These are phyloP conservation scores for Peniophora sp. DNA, from an alignment of 1,284 basidiomycete species.

Conservation along the genomic window DNA sequence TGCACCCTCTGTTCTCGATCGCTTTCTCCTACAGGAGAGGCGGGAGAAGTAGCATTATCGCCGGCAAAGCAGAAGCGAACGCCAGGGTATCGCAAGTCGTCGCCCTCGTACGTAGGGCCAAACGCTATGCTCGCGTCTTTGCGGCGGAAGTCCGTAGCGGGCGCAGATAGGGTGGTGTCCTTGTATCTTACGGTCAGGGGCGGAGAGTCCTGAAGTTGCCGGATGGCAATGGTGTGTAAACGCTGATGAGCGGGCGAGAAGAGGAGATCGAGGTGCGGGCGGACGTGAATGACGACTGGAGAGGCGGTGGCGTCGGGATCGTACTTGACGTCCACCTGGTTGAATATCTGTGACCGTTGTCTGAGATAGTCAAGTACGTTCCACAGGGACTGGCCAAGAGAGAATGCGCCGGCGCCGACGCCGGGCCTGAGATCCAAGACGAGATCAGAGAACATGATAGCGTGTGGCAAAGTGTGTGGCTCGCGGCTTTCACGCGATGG, in stretches of 20 bases:
- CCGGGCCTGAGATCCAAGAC: constrained; percentile 76
- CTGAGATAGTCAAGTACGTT: constrained; percentile 66
- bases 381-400: constrained; percentile 78
- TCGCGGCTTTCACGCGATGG: no score
- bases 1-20: constrained; percentile 70
- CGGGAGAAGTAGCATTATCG: constrained; percentile 37
- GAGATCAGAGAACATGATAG: constrained; percentile 52
- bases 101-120: constrained; percentile 80
- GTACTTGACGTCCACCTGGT: constrained; percentile 79
- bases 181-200: constrained; percentile 67
- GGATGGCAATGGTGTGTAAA: constrained; percentile 66
- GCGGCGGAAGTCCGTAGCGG: constrained; percentile 51
- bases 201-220: constrained; percentile 56
- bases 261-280: constrained; percentile 71
- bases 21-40: constrained; percentile 44
- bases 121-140: constrained; percentile 67
- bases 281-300: constrained; percentile 70
- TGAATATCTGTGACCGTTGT: constrained; percentile 56
- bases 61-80: constrained; percentile 76
- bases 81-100: constrained; percentile 74
- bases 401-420: constrained; percentile 69
- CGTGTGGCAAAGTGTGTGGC: no score
- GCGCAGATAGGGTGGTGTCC: constrained; percentile 51
- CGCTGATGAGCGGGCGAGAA: constrained; percentile 74
- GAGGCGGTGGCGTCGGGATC: constrained; percentile 71